Conservation (phyloP, 1,284 basidiomycete species). For the Exobasidium cylindrosporum region DNA sequence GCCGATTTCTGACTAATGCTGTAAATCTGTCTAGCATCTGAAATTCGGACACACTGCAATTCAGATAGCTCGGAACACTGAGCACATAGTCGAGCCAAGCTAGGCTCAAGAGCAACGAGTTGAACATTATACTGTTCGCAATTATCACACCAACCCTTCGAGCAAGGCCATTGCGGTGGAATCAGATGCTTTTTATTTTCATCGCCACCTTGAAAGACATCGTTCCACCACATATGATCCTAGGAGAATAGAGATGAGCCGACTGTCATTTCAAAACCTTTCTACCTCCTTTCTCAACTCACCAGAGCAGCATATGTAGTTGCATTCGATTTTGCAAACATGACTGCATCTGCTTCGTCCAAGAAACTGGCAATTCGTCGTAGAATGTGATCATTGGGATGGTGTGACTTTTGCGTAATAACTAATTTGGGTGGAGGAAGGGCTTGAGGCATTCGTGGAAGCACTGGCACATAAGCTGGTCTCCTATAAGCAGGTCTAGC, state of each 20-base stretch:
- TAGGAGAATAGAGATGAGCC: background rate
- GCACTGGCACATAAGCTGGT: background rate
- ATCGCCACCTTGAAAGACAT: background rate
- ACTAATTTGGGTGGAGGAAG: background rate
- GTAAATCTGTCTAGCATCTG: background rate
- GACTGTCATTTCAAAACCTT: background rate
- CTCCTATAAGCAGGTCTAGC: background rate
- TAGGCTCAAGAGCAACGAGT: background rate
- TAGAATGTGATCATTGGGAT: background rate
- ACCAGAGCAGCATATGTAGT: background rate
- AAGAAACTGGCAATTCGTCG: background rate
- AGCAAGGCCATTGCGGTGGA: background rate
- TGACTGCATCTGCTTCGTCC: background rate
- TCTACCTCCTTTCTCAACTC: background rate
- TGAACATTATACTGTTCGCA: background rate
- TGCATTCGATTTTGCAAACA: background rate
- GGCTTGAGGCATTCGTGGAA: background rate
- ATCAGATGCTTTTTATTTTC: background rate
- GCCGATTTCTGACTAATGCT: background rate
- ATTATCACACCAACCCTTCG: background rate
- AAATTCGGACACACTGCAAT: background rate
- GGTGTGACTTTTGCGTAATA: background rate
- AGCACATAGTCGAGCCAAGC: background rate
- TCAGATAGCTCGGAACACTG: background rate
- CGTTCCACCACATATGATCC: constrained; percentile 1